Percentiles rank a stretch among this genome's conserved stretches.
Evolutionary conservation across 2,329 filamentous ascomycete genomes (phyloP).

Genomic region (Chalara sp.): DNA sequence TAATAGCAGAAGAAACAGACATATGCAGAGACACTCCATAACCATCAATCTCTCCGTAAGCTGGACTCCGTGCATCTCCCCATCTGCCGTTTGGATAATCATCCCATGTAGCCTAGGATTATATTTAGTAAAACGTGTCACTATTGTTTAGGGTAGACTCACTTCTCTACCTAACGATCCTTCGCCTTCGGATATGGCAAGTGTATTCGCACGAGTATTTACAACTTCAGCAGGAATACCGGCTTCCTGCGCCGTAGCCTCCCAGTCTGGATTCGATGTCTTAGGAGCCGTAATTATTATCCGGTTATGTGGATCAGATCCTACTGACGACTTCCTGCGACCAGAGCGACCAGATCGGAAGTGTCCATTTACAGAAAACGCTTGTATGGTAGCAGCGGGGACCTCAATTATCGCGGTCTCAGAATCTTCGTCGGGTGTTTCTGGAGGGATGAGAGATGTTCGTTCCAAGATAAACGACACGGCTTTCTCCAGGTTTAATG

Average conservation of each 20-base stretch:
- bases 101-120: conserved; percentile 79
- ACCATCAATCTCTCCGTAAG: conserved; percentile 95
- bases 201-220: conserved; percentile 74
- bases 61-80: conserved; percentile 87
- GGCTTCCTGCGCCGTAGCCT: conserved; percentile 71
- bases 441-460: conserved; percentile 69
- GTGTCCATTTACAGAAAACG: conserved; percentile 45
- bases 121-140: neutral
- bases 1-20: conserved; percentile 73
- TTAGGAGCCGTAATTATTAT: conserved; percentile 68
- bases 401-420: conserved; percentile 38
- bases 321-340: conserved; percentile 46
- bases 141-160: neutral
- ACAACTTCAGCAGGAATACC: conserved; percentile 67
- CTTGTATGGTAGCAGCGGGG: conserved; percentile 23
- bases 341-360: conserved; percentile 16
- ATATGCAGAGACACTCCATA: conserved; percentile 96
- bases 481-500: conserved; percentile 90
- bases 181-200: conserved; percentile 91
- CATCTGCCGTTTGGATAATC: conserved; percentile 96
- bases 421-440: conserved; percentile 38
- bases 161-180: conserved; percentile 76
- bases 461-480: conserved; percentile 89
- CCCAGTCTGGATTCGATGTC: conserved; percentile 55
- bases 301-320: conserved; percentile 80